Conservation (phyloP, 495 filamentous ascomycete species). For the Penicillium paradoxum region DNA sequence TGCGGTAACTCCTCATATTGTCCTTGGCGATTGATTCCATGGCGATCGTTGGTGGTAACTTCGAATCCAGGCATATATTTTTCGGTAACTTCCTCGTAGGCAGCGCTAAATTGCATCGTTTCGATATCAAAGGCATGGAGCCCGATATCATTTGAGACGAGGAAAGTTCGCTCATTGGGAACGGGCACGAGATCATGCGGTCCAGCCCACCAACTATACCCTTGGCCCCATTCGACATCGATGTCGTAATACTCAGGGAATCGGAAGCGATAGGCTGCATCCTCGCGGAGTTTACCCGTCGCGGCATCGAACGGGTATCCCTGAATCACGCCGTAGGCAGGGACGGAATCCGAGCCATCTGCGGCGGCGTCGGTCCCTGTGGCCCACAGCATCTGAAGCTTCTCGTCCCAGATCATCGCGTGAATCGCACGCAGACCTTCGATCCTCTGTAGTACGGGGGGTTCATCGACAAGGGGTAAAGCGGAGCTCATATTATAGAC, state of each 20-base stretch:
- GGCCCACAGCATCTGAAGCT: conserved; percentile 25
- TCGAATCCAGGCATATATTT: conserved; percentile 27
- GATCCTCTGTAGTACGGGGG: conserved; percentile 25
- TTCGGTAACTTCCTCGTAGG: conserved; percentile 13
- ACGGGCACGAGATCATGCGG: conserved; percentile 29
- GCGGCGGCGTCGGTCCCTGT: conserved; percentile 25
- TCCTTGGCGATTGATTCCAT: conserved; percentile 18
- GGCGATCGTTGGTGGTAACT: conserved; percentile 23
- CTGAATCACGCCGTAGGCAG: conserved; percentile 21
- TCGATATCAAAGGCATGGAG: conserved; percentile 25
- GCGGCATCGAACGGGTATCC: conserved; percentile 22
- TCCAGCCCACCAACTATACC: conserved; percentile 27
- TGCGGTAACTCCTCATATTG: conserved; percentile 21
- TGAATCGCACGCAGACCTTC: conserved; percentile 28
- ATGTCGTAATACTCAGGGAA: conserved; percentile 14
- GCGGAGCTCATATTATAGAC: conserved; percentile 24
- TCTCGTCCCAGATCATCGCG: conserved; percentile 29
- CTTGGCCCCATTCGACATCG: conserved; percentile 24
- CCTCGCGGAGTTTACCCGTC: conserved; percentile 16
- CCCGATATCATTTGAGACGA: conserved; percentile 23
- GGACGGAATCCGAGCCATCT: conserved; percentile 23
- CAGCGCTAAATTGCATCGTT: conserved; percentile 8
- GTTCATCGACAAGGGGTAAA: conserved; percentile 20
- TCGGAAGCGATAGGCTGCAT: conserved; percentile 13
- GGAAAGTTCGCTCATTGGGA: conserved; percentile 24